phyloP scores from a whole-genome alignment of 2,329 filamentous ascomycete species.

The Fusarium floridanum region DNA sequence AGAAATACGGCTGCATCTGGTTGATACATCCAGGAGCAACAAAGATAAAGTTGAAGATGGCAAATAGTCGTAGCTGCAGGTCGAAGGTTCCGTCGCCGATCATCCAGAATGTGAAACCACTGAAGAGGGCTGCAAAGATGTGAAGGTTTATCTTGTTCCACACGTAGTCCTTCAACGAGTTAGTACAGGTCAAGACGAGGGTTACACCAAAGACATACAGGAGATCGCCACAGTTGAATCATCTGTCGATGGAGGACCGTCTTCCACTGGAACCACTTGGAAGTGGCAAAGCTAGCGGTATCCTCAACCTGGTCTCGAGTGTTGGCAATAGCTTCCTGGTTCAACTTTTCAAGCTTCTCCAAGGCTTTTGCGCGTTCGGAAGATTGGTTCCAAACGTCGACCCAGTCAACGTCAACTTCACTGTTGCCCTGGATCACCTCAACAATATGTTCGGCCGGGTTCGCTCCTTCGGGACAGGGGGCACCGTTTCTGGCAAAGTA shows the following conservation, averaged over 20 bases:
- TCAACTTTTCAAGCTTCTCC: constrained; percentile 65
- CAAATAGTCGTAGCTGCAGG: constrained; percentile 58
- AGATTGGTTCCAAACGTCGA: constrained; percentile 73
- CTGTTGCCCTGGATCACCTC: constrained; percentile 61
- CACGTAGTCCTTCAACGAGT: constrained; percentile 37
- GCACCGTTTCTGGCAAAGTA: constrained; percentile 67
- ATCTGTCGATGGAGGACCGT: constrained; percentile 48
- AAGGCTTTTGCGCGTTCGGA: constrained; percentile 63
- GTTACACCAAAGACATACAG: constrained; percentile 10
- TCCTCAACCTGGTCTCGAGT: constrained; percentile 45
- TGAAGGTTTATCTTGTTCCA: constrained; percentile 54
- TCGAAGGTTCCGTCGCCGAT: constrained; percentile 57
- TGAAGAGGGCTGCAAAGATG: constrained; percentile 60
- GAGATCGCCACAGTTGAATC: constrained; percentile 43
- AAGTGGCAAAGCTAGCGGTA: constrained; percentile 54
- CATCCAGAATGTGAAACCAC: constrained; percentile 64
- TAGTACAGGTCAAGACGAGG: not conserved
- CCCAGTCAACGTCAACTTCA: constrained; percentile 52
- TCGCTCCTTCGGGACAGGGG: constrained; percentile 54
- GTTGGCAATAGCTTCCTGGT: constrained; percentile 59
- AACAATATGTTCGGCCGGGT: constrained; percentile 61
- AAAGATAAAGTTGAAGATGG: constrained; percentile 67
- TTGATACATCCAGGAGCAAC: constrained; percentile 57
- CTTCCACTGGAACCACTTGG: constrained; percentile 55
- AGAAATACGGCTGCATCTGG: constrained; percentile 60